phyloP scores from a whole-genome alignment of 2,329 filamentous ascomycete genomes.

The Alternaria viburni region DNA sequence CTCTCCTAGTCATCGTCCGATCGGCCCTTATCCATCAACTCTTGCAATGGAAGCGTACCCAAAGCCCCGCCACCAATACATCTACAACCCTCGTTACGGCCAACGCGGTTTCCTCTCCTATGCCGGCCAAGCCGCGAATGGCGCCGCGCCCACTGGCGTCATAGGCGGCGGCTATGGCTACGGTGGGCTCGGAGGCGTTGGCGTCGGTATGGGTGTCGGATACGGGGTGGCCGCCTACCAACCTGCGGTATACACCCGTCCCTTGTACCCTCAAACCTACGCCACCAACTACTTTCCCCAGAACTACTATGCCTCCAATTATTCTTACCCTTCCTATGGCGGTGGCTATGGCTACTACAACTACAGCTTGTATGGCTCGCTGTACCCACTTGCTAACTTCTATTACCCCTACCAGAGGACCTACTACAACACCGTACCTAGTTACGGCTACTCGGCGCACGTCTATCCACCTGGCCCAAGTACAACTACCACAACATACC shows the following conservation, averaged over 20 bases:
- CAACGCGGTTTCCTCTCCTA: conserved; percentile 37
- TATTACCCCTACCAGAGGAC: conserved; percentile 41
- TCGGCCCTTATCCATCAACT: not conserved
- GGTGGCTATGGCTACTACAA: conserved; percentile 34
- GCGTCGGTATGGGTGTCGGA: conserved; percentile 20
- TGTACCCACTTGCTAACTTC: conserved; percentile 46
- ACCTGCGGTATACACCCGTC: conserved; percentile 34
- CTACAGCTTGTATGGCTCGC: conserved; percentile 31
- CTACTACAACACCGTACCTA: conserved; percentile 33
- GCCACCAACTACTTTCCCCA: conserved; percentile 15
- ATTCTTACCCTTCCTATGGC: conserved; percentile 20
- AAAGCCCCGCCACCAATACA: conserved; percentile 42
- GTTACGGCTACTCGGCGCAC: conserved; percentile 30
- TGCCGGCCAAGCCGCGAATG: conserved; percentile 36
- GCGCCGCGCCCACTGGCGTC: conserved; percentile 31
- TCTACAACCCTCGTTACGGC: conserved; percentile 38
- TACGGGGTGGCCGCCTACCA: conserved; percentile 26
- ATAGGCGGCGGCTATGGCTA: conserved; percentile 20
- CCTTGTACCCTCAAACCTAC: conserved; percentile 27
- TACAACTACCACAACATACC: conserved; percentile 30
- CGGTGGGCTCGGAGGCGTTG: conserved; percentile 18
- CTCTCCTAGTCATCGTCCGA: not conserved
- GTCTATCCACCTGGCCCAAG: conserved; percentile 31
- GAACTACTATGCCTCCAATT: conserved; percentile 19
- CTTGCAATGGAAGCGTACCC: conserved; percentile 29